Conservation (phyloP, 2,329 filamentous ascomycete species). For the Emmonsiellopsis sp. region DNA sequence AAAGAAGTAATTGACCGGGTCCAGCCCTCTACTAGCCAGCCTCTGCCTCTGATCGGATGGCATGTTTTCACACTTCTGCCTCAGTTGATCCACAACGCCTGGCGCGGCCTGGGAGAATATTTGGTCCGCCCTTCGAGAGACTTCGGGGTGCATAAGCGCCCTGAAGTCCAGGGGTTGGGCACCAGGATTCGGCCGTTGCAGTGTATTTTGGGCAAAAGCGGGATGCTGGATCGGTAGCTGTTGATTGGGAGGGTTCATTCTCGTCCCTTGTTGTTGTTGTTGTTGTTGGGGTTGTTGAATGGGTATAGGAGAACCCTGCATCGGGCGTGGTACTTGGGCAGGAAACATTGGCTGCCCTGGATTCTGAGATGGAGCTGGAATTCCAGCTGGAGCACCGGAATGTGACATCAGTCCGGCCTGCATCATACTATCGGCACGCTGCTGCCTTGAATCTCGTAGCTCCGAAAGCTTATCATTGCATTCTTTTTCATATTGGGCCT, state of each 20-base stretch:
- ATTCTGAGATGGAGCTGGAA: conserved; percentile 27
- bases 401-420: conserved; percentile 33
- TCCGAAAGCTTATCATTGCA: conserved; percentile 36
- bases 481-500: conserved; percentile 36
- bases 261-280: conserved; percentile 4
- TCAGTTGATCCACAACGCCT: conserved; percentile 41
- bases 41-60: conserved; percentile 40
- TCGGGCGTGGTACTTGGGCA: conserved; percentile 26
- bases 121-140: conserved; percentile 39
- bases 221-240: conserved; percentile 19
- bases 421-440: conserved; percentile 30
- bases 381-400: conserved; percentile 21
- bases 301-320: conserved; percentile 10
- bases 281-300: conserved; percentile 19
- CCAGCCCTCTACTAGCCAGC: conserved; percentile 36
- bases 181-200: conserved; percentile 21
- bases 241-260: conserved; percentile 6
- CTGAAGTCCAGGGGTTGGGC: conserved; percentile 26
- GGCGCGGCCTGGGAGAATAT: conserved; percentile 37
- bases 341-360: conserved; percentile 39
- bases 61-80: conserved; percentile 37
- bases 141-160: conserved; percentile 33
- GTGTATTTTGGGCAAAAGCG: conserved; percentile 17
- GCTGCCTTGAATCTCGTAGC: conserved; percentile 36
- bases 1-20: conserved; percentile 44